Conservation (phyloP, 148 eudicot genomes). For the Camellia sinensis region DNA sequence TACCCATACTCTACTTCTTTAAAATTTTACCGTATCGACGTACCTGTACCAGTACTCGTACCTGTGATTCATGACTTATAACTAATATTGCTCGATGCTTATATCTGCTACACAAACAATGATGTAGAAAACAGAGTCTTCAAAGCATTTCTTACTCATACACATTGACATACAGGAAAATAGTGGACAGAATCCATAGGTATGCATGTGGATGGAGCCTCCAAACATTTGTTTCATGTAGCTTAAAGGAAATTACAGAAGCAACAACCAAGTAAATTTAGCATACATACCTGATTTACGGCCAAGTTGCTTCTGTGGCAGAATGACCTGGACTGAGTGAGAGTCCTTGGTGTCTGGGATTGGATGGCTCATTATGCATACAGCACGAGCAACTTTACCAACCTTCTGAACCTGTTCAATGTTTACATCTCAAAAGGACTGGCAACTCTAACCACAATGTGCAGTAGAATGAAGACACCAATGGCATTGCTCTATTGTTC, state of each 20-base stretch:
- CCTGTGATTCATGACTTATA: not conserved
- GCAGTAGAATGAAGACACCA: not conserved
- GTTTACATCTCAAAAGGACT: constrained; percentile 19
- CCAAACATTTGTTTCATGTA: not conserved
- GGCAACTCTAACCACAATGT: not conserved
- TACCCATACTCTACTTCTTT: too few relatives aligned
- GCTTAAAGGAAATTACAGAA: constrained; percentile 2
- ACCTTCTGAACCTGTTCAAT: constrained; percentile 65
- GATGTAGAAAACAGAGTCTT: not conserved
- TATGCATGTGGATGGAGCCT: not conserved
- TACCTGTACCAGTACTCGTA: too few relatives aligned
- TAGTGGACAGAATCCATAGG: not conserved
- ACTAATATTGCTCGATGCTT: not conserved
- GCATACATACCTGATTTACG: constrained; percentile 84
- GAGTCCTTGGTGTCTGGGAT: constrained; percentile 85
- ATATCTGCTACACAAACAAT: not conserved
- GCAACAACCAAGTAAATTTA: not conserved
- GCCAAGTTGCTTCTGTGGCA: constrained; percentile 94
- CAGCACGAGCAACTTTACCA: constrained; percentile 91
- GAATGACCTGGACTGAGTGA: constrained; percentile 88
- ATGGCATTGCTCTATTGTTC: not conserved
- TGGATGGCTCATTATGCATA: constrained; percentile 93
- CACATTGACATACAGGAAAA: not conserved
- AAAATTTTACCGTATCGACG: too few relatives aligned
- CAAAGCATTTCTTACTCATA: not conserved